Base-by-base conservation (phyloP, 768 basidiomycete species). In the Leucocoprinus sp. region DNA sequence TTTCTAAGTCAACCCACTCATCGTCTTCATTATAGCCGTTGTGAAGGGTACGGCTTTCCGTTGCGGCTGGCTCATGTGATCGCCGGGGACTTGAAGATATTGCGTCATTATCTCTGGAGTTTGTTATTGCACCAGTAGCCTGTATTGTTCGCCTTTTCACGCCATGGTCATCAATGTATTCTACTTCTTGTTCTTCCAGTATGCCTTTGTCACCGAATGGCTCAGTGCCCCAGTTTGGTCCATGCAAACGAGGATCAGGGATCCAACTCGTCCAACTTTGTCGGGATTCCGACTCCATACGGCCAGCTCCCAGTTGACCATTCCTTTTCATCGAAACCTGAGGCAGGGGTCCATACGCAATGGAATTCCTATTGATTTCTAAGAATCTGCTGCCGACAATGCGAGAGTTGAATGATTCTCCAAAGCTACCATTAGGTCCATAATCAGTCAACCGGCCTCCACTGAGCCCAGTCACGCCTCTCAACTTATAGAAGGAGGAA, bases 401-500 rank as follows among this genome's bases (percentile, higher is more conserved):
- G 2, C 81, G 76, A 37, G 78, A 76, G 52, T 73, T 69, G 60
- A 83, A 68, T 4, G 78, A 78, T 26, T 84, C 76, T 0, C 75
- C 53, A 28, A 84, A 61, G 51, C 72, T 75, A 31, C 70, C 67
- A 43, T 65, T 60, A 46, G 60, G 60, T 12, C 55, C 67, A 3
- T 68, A 63, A 50, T 75, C 72, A 8, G 71, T 66, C 43, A 80
- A 75, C 26, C 73, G 67, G 4, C 80, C 81, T 17, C 75, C 78
- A 44, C 66, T 79, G 19, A 87, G 68, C 7, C 78, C 80, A 42
- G 68, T 71, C 3, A 84, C 67, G 19, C 71, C 66, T 18, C 80
- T 72, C 24, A 90, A 71, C 56, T 82, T 81, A 66, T 90, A 90
- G 58, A 83, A 90, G 44, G 80, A 76, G 5, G 82, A 84, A 5